Evolutionary conservation across 2,329 filamentous ascomycete genomes (phyloP), one percentile per base, ranked within the genome.

Genomic region (Sporothrix sp.): DNA sequence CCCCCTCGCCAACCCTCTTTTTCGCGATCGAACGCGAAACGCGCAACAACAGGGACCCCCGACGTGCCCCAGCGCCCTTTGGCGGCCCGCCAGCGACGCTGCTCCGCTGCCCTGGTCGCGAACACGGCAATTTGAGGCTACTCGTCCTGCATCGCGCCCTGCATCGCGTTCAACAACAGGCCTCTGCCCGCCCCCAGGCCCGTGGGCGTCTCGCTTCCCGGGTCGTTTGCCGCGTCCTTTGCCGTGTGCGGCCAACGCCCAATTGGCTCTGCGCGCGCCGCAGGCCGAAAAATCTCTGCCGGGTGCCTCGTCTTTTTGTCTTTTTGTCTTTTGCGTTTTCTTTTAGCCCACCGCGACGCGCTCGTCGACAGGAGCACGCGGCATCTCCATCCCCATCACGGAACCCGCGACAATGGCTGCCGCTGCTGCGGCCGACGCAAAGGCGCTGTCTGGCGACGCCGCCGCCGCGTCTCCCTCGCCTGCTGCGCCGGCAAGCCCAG

Each of bases 381-480:
- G 18, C 13, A 9, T 11, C 10, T 13, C 42, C 14, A 7, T 11
- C n/a, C 14, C 18, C 44, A 18, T 25, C 30, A 28, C n/a, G 35
- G 18, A 28, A 9, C 7, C 43, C 21, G 13, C 25, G 45, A 56
- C 39, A 52, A 67, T 66, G 65, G 64, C 65, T 46, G 60, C 60
- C 53, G 58, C 62, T 51, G 56, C 55, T 43, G 54, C 56, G 40
- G 56, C 59, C 50, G 62, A 60, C 50, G 58, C 57, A 52, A 66
- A 65, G 58, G 63, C 63, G 58, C 52, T 57, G 54, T 32, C 53
- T 57, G 56, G 57, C 53, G 52, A 55, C 56, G 54, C 54, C 52
- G 54, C 59, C 58, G 56, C 61, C 57, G 59, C 50, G 60, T 59
- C 53, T 60, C 60, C 49, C 58, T 59, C 43, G 56, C 59, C 25